Evolutionary conservation across 306 rosid genomes (phyloP), one percentile per base, ranked within the genome.

Genomic region (Ammopiptanthus mongolicus): DNA sequence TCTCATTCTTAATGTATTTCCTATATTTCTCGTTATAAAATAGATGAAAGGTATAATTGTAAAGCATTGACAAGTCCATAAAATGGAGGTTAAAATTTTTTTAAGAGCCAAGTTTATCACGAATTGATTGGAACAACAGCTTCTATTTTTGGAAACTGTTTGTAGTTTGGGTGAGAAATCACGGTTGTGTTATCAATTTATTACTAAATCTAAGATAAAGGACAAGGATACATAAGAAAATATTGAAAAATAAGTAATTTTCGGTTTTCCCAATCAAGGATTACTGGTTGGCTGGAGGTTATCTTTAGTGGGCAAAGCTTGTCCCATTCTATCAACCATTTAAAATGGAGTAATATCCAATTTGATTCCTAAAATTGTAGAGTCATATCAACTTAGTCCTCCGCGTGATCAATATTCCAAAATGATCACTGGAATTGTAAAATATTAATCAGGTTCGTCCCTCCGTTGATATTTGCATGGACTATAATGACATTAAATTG

Each of bases 271-370:
- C 22, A 39, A 71, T 64, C 18, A 37, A 28, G 64, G 31, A 70
- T 29, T 18, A 13, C 12, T 52, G 59, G 17, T 37, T 18, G 44
- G 17, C 21, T 9, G 13, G 31, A 22, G 47, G 13, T 70, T 70
- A 55, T 77, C 60, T 63, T 61, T 31, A 5, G 55, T 64, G 64
- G 41, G 31, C 21, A 58, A 77, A 65, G 58, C 60, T 19, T 76
- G 78, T 76, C 65, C 44, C 18, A 46, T 62, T 64, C 34, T 59
- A 70, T 21, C 34, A 71, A 64, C 78, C 78, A 22, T 70, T 25
- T 25, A 0, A n/a, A n/a, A n/a, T n/a, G n/a, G n/a, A n/a, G n/a
- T n/a, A n/a, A n/a, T n/a, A n/a, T n/a, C n/a, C n/a, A n/a, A n/a
- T n/a, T n/a, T n/a, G n/a, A n/a, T n/a, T n/a, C n/a, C n/a, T n/a